Evolutionary conservation across 106 monocot genomes (phyloP).

Genomic region (Phalaenopsis equestris): DNA sequence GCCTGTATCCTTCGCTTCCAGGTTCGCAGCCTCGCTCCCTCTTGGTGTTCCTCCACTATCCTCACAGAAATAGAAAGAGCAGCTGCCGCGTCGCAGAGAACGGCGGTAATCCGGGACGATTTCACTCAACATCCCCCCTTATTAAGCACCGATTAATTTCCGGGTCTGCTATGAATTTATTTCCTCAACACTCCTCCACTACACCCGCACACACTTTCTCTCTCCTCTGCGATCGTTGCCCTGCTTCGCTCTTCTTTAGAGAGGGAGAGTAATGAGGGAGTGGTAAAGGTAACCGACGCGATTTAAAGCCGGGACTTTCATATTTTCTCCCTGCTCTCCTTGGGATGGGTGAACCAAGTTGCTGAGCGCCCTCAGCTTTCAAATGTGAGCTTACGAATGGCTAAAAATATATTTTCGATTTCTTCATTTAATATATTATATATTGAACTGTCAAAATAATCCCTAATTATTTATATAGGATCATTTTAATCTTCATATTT

Average conservation of each 20-base stretch:
- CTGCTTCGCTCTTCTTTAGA: conserved; percentile 7
- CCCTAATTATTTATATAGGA: too few species aligned
- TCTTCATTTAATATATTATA: too few species aligned
- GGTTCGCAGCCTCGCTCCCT: neutral
- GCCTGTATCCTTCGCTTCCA: neutral
- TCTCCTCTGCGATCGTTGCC: neutral
- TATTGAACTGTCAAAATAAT: too few species aligned
- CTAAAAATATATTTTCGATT: too few species aligned
- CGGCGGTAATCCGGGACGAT: conserved; percentile 6
- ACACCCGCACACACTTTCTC: neutral
- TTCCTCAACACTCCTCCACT: conserved; percentile 3
- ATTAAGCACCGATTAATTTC: conserved; percentile 13
- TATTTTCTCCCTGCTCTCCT: neutral
- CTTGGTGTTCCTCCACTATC: neutral
- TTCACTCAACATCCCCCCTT: conserved; percentile 10
- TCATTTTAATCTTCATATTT: too few species aligned
- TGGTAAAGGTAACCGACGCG: conserved; percentile 9
- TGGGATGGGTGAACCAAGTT: too few species aligned
- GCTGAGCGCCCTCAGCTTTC: too few species aligned
- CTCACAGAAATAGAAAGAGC: conserved; percentile 1
- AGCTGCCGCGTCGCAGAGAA: conserved; percentile 1
- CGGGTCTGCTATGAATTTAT: conserved; percentile 7
- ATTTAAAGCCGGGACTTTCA: conserved; percentile 9
- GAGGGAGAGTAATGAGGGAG: conserved; percentile 10
- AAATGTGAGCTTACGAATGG: too few species aligned